Conservation (phyloP, 2,329 filamentous ascomycete species). For the Tolypocladium tundrense region DNA sequence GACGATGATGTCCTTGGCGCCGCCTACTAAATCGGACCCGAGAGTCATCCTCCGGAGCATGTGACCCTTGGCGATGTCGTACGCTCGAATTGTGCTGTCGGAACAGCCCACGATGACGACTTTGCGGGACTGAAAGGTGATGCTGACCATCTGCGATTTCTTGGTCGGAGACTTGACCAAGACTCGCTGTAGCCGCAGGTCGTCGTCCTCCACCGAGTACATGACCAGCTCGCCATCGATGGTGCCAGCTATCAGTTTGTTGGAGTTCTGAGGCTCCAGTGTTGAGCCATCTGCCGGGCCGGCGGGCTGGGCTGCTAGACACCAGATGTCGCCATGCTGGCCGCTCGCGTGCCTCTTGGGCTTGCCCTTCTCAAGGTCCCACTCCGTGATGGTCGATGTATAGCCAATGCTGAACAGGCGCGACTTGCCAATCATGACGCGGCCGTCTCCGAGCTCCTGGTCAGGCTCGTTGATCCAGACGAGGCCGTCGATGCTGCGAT, state of each 20-base stretch:
- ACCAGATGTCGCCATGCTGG: slow-evolving; percentile 96
- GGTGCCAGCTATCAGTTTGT: slow-evolving; percentile 73
- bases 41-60: slow-evolving; percentile 75
- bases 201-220: slow-evolving; percentile 75
- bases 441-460: slow-evolving; percentile 53
- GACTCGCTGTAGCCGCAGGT: slow-evolving; percentile 69
- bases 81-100: slow-evolving; percentile 90
- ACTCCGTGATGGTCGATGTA: slow-evolving; percentile 85
- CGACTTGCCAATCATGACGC: slow-evolving; percentile 57
- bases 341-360: slow-evolving; percentile 77
- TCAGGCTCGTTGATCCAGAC: slow-evolving; percentile 85
- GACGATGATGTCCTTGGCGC: slow-evolving; percentile 76
- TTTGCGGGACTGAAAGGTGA: slow-evolving; percentile 78
- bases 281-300: slow-evolving; percentile 7
- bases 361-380: slow-evolving; percentile 73
- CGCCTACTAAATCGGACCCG: slow-evolving; percentile 65
- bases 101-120: slow-evolving; percentile 83
- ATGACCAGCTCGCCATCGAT: slow-evolving; percentile 84
- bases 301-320: slow-evolving; percentile 73
- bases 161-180: slow-evolving; percentile 69
- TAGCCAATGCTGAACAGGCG: slow-evolving; percentile 95
- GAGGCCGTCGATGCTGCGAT: slow-evolving; percentile 80
- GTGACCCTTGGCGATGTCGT: slow-evolving; percentile 71
- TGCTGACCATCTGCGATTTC: slow-evolving; percentile 80
- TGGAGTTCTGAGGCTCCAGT: slow-evolving; percentile 25